Base-by-base conservation (phyloP, 2,329 filamentous ascomycete species). In the Ophiostoma populinum region DNA sequence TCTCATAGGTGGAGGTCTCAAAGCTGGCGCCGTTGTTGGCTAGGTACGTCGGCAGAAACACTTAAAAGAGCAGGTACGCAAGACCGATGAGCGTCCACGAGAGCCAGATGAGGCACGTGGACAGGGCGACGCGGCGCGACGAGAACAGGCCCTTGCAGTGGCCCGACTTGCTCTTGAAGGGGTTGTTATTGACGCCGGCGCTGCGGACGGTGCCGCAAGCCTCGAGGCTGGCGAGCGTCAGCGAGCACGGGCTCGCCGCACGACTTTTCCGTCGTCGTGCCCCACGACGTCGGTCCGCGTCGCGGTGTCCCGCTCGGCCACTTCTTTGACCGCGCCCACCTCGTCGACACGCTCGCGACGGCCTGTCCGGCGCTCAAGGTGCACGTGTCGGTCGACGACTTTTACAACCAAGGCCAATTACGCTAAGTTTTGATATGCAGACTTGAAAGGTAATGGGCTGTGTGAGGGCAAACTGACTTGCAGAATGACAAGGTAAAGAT, bases 11-110 rank as follows among this genome's bases (percentile, higher is more conserved):
- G 9, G 62, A 63, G 2, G 62, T 55, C 17, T 67, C 51, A 20
- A 74, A 64, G 2, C 55, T 46, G 2, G 70, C 69, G 25, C 76
- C 76, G 12, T 70, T 67, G 24, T 61, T 63, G 7, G 52, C 51
- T 12, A 83, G 62, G 46, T 82, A 82, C 10, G 42, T 34, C 15
- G 33, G 38, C 2, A 83, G 55, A 50, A 83, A 85, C 35, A 81
- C 76, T 43, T 80, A 78, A 52, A 79, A 85, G 0, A 85, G 58
- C 0, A 79, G 78, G 45, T 82, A 83, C 0, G 74, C 76, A 0
- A 83, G 61, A 6, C 78, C 77, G 22, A 81, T 78, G 2, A 78
- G 48, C 0, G 68, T 62, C 78, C 78, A 83, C 0, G 69, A 75
- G 6, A 77, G 48, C 68, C 74, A 80, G 42, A 82, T 70, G 39